Evolutionary conservation across 352 stramenopile genomes (phyloP).

Genomic region (Thraustochytrium sp.): DNA sequence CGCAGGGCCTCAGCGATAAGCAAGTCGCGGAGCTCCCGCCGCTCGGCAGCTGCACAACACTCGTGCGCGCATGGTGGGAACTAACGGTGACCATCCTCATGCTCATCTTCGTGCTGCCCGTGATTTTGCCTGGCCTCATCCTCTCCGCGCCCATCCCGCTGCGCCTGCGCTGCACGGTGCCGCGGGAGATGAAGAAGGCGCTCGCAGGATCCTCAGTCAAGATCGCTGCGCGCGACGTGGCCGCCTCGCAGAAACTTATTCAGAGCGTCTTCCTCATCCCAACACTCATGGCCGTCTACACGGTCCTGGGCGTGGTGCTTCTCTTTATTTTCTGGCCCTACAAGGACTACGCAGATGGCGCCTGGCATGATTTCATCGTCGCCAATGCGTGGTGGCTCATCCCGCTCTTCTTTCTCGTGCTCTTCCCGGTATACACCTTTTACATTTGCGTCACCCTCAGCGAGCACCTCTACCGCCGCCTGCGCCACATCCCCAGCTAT

Average conservation of each 20-base stretch:
- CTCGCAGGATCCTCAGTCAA: constrained; percentile 77
- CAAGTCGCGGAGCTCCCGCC: constrained; percentile 30
- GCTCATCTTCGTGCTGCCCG: constrained; percentile 63
- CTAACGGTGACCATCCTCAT: constrained; percentile 51
- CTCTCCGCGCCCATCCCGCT: constrained; percentile 57
- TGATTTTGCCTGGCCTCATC: constrained; percentile 60
- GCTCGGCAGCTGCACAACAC: background rate
- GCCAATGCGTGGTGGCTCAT: constrained; percentile 21
- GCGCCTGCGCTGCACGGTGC: constrained; percentile 73
- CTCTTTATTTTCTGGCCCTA: constrained; percentile 62
- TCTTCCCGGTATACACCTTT: constrained; percentile 33
- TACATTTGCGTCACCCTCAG: background rate
- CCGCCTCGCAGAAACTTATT: constrained; percentile 85
- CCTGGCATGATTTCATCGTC: constrained; percentile 11
- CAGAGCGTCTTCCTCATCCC: constrained; percentile 82
- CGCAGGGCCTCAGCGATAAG: constrained; percentile 52
- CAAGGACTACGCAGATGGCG: background rate
- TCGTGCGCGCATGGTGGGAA: background rate
- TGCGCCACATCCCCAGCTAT: background rate
- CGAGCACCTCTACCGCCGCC: background rate
- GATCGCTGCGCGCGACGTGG: constrained; percentile 74
- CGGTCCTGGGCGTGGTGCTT: constrained; percentile 66
- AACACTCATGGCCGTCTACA: constrained; percentile 74
- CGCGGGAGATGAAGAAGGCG: constrained; percentile 77
- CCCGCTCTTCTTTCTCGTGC: constrained; percentile 14